Conservation (phyloP, 2,329 filamentous ascomycete species). For the Chrysosporium keratinophilum region DNA sequence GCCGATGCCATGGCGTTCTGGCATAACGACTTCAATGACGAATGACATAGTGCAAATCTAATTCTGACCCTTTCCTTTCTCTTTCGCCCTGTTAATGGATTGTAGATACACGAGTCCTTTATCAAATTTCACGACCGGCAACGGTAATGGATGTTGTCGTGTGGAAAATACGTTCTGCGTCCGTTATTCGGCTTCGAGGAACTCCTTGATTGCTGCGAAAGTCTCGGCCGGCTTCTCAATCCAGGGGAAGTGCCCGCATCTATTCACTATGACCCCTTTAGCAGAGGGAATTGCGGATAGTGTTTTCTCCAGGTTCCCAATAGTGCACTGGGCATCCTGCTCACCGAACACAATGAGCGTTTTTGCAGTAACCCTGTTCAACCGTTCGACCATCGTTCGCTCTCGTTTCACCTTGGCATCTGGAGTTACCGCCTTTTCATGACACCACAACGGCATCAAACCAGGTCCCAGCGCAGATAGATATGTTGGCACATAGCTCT, state of each 20-base stretch:
- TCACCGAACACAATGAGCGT: constrained; percentile 22
- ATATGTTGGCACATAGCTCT: constrained; percentile 12
- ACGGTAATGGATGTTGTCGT: background rate
- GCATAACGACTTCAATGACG: constrained; percentile 13
- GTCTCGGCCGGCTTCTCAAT: constrained; percentile 19
- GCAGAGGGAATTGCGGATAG: constrained; percentile 15
- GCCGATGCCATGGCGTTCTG: background rate
- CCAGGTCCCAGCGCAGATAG: constrained; percentile 16
- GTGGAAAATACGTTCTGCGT: background rate
- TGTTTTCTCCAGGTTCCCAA: constrained; percentile 17
- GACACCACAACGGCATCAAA: constrained; percentile 15
- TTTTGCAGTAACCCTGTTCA: constrained; percentile 20
- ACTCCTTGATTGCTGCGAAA: constrained; percentile 9
- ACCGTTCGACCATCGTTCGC: constrained; percentile 16
- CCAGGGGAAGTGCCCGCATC: constrained; percentile 25
- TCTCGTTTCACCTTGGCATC: constrained; percentile 13
- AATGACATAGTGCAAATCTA: constrained; percentile 10
- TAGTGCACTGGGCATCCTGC: constrained; percentile 20
- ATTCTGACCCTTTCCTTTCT: background rate
- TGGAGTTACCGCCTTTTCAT: constrained; percentile 11
- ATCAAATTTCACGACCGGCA: background rate
- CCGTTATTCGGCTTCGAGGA: constrained; percentile 7
- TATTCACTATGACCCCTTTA: constrained; percentile 15
- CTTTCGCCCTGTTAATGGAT: background rate
- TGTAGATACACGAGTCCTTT: background rate